These are phyloP conservation scores for Mantamonas sphyraenae DNA, from an alignment of 78 protist species.

Conservation along the genomic window DNA sequence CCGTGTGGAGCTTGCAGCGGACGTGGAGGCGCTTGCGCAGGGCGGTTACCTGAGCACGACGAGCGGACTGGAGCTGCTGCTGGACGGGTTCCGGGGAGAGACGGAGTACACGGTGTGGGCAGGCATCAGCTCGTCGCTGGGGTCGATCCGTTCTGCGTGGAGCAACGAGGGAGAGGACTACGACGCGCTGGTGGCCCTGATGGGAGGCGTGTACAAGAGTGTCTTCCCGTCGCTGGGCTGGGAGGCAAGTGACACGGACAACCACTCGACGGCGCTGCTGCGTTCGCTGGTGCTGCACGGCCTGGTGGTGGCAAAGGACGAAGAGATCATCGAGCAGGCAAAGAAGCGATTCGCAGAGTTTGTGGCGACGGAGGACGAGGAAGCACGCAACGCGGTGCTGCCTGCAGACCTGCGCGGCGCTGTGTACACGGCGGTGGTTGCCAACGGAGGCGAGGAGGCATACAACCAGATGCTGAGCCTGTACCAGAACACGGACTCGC, in stretches of 20 bases:
- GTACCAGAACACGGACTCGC: not conserved
- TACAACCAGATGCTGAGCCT: conserved; percentile 9
- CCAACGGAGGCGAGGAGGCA: conserved; percentile 17
- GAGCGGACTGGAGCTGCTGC: conserved; percentile 34
- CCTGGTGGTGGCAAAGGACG: not conserved
- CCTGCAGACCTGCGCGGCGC: conserved; percentile 11
- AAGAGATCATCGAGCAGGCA: conserved; percentile 12
- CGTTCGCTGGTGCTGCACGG: not conserved
- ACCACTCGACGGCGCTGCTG: not conserved
- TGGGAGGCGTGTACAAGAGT: not conserved
- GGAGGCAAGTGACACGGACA: not conserved
- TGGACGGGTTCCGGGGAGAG: conserved; percentile 19
- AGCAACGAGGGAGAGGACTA: conserved; percentile 9
- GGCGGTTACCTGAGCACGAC: not conserved
- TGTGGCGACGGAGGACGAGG: not conserved
- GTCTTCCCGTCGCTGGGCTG: conserved; percentile 2
- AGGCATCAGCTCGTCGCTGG: conserved; percentile 1
- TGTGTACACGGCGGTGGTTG: conserved; percentile 17
- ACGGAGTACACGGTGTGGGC: conserved; percentile 39
- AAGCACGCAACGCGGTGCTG: not conserved
- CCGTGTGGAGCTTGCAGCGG: conserved; percentile 22
- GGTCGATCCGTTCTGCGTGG: not conserved
- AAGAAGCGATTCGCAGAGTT: not conserved
- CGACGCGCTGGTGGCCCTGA: not conserved
- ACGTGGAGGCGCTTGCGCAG: conserved; percentile 10